phyloP scores from a whole-genome alignment of 352 stramenopile genomes.

The Globisporangium middletonii region DNA sequence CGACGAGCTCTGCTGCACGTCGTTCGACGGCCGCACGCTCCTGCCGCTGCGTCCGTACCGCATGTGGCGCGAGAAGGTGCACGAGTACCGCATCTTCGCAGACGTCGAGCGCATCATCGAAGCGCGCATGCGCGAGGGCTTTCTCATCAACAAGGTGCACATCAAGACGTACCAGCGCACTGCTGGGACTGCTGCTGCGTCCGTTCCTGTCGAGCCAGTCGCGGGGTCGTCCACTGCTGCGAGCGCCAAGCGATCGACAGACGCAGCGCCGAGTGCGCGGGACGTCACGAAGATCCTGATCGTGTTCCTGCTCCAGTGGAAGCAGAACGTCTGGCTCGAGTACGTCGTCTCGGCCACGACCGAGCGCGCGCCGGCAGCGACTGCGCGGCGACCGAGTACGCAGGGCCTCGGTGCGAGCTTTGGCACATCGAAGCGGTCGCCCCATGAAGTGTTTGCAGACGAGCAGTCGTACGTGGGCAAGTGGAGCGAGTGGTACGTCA shows the following conservation, averaged over 20 bases:
- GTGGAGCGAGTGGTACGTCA: constrained; percentile 80
- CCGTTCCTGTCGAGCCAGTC: constrained; percentile 9
- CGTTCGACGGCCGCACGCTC: constrained; percentile 57
- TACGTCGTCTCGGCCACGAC: constrained; percentile 78
- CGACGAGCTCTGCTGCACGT: constrained; percentile 60
- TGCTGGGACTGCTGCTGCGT: neutral
- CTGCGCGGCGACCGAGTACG: constrained; percentile 6
- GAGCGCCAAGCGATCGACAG: constrained; percentile 8
- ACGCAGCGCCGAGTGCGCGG: constrained; percentile 6
- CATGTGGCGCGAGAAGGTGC: constrained; percentile 85
- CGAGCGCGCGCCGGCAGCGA: constrained; percentile 18
- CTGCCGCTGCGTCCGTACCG: constrained; percentile 70
- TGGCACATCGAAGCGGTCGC: constrained; percentile 16
- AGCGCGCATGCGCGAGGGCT: constrained; percentile 75
- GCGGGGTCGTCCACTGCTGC: constrained; percentile 14
- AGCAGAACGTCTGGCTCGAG: constrained; percentile 86
- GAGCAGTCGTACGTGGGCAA: constrained; percentile 31
- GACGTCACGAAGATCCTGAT: constrained; percentile 66
- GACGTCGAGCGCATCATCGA: constrained; percentile 79
- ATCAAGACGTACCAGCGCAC: constrained; percentile 35
- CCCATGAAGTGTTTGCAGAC: constrained; percentile 24
- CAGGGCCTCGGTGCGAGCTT: constrained; percentile 14
- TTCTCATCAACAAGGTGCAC: constrained; percentile 77
- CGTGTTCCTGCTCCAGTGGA: constrained; percentile 85
- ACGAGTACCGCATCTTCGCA: constrained; percentile 83